These are phyloP conservation scores for Acrocalymma vagum DNA, from an alignment of 2,329 filamentous ascomycete species.

Conservation along the genomic window DNA sequence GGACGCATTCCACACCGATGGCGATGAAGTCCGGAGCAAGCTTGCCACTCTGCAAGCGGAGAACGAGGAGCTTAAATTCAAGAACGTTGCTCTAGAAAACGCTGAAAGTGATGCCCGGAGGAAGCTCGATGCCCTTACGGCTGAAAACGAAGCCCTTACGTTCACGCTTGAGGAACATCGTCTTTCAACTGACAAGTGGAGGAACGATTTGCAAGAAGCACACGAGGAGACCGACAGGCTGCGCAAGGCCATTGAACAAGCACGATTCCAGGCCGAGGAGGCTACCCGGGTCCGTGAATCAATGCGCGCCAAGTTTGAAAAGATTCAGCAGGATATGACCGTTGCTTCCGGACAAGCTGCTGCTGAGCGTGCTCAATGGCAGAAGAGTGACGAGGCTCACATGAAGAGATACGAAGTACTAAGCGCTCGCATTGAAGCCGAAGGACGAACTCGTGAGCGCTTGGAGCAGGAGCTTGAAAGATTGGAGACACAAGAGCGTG, in stretches of 20 bases:
- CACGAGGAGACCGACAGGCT: slow-evolving; percentile 69
- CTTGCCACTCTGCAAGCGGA: slow-evolving; percentile 63
- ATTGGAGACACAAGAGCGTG: slow-evolving; percentile 69
- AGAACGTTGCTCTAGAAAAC: slow-evolving; percentile 37
- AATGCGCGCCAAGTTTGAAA: slow-evolving; percentile 84
- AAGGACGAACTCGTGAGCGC: slow-evolving; percentile 53
- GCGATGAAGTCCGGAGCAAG: slow-evolving; percentile 59
- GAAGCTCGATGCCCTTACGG: slow-evolving; percentile 61
- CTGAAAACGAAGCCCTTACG: slow-evolving; percentile 68
- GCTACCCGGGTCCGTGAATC: slow-evolving; percentile 83
- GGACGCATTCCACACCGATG: slow-evolving; percentile 42
- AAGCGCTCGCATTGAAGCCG: slow-evolving; percentile 59
- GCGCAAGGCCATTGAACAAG: slow-evolving; percentile 74
- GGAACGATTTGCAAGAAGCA: slow-evolving; percentile 64
- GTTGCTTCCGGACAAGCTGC: slow-evolving; percentile 80
- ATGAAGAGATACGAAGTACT: slow-evolving; percentile 63
- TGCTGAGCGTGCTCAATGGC: slow-evolving; percentile 81
- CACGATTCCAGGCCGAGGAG: slow-evolving; percentile 83
- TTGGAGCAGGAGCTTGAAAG: slow-evolving; percentile 57
- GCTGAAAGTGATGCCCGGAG: slow-evolving; percentile 59
- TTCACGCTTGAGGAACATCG: slow-evolving; percentile 72
- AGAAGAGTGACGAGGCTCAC: slow-evolving; percentile 71
- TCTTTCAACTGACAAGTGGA: slow-evolving; percentile 66
- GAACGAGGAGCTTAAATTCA: slow-evolving; percentile 65
- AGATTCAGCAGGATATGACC: slow-evolving; percentile 87